phyloP scores from a whole-genome alignment of 176 grass and related monocot species.

The Alloteropsis semialata region DNA sequence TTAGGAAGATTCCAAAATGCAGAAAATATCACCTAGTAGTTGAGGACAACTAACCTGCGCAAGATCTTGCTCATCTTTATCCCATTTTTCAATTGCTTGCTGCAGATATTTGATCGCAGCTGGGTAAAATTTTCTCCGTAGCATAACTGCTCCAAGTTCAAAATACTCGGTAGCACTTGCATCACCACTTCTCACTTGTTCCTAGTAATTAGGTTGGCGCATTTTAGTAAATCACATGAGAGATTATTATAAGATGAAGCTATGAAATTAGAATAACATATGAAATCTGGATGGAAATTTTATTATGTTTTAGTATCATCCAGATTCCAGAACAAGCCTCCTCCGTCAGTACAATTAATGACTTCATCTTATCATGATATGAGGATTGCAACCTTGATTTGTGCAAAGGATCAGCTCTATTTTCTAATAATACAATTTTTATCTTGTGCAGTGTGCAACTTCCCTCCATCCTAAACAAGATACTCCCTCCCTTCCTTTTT shows the following conservation, averaged over 20 bases:
- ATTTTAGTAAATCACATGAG: not conserved
- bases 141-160: slow-evolving; percentile 98
- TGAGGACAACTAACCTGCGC: slow-evolving; percentile 65
- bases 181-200: slow-evolving; percentile 98
- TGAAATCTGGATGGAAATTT: not conserved
- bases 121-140: slow-evolving; percentile 94
- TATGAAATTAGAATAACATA: not conserved
- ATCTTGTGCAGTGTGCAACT: not conserved
- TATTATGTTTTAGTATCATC: not conserved
- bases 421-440: not conserved
- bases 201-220: slow-evolving; percentile 37
- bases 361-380: not conserved
- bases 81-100: slow-evolving; percentile 96
- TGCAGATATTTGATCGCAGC: slow-evolving; percentile 89
- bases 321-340: not conserved
- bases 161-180: slow-evolving; percentile 86
- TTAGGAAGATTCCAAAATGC: not conserved
- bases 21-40: not conserved
- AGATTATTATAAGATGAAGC: not conserved
- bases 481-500: not conserved
- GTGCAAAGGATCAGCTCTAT: not conserved
- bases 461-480: not conserved
- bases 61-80: slow-evolving; percentile 88
- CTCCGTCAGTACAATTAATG: not conserved
- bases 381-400: not conserved